Evolutionary conservation across 163 green algal species (phyloP).

Genomic region (Prototheca stagnorum): DNA sequence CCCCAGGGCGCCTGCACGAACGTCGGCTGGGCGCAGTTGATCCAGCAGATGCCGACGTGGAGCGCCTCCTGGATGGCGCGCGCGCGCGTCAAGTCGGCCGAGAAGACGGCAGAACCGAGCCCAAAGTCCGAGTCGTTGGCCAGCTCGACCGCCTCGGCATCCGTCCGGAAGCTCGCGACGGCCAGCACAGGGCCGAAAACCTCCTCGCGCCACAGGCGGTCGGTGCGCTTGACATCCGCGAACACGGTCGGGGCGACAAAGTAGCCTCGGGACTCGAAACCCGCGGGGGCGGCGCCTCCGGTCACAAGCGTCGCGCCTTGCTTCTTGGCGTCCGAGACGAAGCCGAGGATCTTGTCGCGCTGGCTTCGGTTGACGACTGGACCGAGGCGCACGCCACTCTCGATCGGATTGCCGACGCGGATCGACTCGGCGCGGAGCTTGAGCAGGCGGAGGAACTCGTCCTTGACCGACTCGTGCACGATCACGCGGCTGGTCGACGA

Average conservation of each 20-base stretch:
- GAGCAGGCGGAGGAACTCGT: conserved; percentile 43
- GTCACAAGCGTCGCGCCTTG: conserved; percentile 60
- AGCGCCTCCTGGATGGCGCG: conserved; percentile 39
- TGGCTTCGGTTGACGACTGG: conserved; percentile 56
- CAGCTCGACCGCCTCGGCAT: conserved; percentile 56
- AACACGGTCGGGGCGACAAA: conserved; percentile 55
- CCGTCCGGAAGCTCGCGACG: conserved; percentile 49
- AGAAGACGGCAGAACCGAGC: conserved; percentile 48
- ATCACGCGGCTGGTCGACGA: conserved; percentile 64
- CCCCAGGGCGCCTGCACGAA: conserved; percentile 69
- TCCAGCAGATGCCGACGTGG: conserved; percentile 66
- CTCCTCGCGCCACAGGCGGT: conserved; percentile 67
- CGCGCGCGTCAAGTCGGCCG: conserved; percentile 23
- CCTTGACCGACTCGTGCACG: conserved; percentile 46
- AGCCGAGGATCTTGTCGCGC: conserved; percentile 50
- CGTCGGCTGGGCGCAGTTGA: conserved; percentile 79
- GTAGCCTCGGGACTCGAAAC: conserved; percentile 14
- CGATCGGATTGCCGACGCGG: conserved; percentile 46
- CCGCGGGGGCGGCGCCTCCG: conserved; percentile 29
- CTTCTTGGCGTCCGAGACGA: conserved; percentile 39
- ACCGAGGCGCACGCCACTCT: conserved; percentile 51
- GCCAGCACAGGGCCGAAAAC: conserved; percentile 73
- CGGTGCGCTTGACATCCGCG: conserved; percentile 33
- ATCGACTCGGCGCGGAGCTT: conserved; percentile 22
- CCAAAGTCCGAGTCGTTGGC: conserved; percentile 66